A percentile compares a stretch with the other conserved stretches of the same genome.
Evolutionary conservation across 768 basidiomycete genomes (phyloP).

Genomic region (Sistotremastrum niveocremeum): DNA sequence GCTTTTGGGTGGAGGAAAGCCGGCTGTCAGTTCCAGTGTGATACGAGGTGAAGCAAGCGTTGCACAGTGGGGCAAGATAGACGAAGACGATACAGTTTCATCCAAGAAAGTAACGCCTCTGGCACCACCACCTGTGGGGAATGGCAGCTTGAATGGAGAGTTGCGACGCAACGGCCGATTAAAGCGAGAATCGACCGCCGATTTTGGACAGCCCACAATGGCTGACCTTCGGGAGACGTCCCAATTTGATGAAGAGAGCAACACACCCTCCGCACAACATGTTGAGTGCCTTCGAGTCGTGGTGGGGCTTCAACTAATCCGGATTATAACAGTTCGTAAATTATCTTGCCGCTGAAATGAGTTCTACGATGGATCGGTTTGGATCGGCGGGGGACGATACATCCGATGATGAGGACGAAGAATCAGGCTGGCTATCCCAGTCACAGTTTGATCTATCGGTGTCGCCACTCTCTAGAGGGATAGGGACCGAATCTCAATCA

Average conservation of each 20-base stretch:
- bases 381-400: constrained; percentile 35
- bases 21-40: constrained; percentile 27
- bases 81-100: constrained; percentile 38
- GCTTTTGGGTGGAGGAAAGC: constrained; percentile 79
- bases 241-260: no score
- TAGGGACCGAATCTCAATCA: no score
- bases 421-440: constrained; percentile 70
- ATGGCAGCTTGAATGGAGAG: constrained; percentile 25
- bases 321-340: constrained; percentile 48
- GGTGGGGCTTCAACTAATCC: no score
- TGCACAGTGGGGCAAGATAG: constrained; percentile 49
- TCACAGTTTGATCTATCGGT: constrained; percentile 52
- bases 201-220: constrained; percentile 33
- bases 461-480: constrained; percentile 26
- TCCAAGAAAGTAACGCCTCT: not conserved
- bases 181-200: constrained; percentile 36
- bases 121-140: no score
- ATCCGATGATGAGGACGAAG: constrained; percentile 41
- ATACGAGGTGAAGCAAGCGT: constrained; percentile 14
- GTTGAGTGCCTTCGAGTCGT: no score
- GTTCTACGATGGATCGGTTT: constrained; percentile 38
- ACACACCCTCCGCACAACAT: no score
- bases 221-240: no score
- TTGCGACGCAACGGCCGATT: constrained; percentile 31
- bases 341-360: constrained; percentile 66